Percentiles rank a stretch among this genome's conserved stretches.
Evolutionary conservation across 2,329 filamentous ascomycete species (phyloP).

Genomic region (Alternaria panax): DNA sequence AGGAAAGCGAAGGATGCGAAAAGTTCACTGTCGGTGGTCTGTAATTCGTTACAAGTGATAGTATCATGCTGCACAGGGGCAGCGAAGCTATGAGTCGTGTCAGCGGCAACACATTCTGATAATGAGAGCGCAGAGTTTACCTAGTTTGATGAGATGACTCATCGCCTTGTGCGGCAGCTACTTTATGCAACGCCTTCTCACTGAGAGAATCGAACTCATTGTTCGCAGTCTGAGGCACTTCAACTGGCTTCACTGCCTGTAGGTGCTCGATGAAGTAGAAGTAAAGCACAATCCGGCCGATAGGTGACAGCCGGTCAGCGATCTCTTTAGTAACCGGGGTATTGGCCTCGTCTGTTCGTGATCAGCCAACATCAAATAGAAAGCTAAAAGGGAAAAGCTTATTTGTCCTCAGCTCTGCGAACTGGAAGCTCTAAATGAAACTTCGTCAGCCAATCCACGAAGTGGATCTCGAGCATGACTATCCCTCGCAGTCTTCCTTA

Average conservation of each 20-base stretch:
- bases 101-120: not conserved
- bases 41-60: not conserved
- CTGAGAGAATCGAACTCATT: not conserved
- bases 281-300: conserved; percentile 4
- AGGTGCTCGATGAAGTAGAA: conserved; percentile 8
- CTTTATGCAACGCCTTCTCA: not conserved
- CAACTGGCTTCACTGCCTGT: not conserved
- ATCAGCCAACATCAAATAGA: not conserved
- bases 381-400: not conserved
- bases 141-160: not conserved
- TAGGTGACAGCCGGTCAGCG: not conserved
- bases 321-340: not conserved
- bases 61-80: not conserved
- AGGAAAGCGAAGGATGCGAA: not conserved
- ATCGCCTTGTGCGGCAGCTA: not conserved
- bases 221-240: not conserved
- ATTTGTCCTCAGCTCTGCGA: not conserved
- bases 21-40: not conserved
- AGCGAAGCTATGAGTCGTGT: not conserved
- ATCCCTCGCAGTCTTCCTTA: conserved; percentile 6
- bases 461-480: conserved; percentile 1
- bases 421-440: not conserved
- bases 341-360: not conserved
- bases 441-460: not conserved
- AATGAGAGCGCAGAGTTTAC: not conserved